Evolutionary conservation across 2,329 filamentous ascomycete genomes (phyloP).

Genomic region (Alternaria ethzedia): DNA sequence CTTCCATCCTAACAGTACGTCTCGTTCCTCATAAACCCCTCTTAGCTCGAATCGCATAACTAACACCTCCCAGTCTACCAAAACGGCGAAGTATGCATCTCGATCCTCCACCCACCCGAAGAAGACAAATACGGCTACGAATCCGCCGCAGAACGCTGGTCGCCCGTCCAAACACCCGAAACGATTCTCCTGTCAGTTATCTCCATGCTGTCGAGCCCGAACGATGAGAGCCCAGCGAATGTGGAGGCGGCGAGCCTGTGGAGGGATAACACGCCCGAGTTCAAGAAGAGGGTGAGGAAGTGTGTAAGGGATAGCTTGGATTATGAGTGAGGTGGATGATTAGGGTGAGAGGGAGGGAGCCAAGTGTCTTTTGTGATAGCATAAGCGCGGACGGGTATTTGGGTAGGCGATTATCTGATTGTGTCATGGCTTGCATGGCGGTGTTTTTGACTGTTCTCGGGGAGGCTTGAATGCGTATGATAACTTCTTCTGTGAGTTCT

Average conservation of each 20-base stretch:
- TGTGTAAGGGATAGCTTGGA: slow-evolving; percentile 68
- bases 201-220: slow-evolving; percentile 97
- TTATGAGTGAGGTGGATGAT: slow-evolving; percentile 29
- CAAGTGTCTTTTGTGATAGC: slow-evolving; percentile 4
- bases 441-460: neutral
- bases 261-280: slow-evolving; percentile 82
- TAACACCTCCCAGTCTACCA: slow-evolving; percentile 72
- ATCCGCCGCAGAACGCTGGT: slow-evolving; percentile 93
- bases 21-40: neutral
- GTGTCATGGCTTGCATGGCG: slow-evolving; percentile 1
- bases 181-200: slow-evolving; percentile 97
- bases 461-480: neutral
- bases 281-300: slow-evolving; percentile 83
- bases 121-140: slow-evolving; percentile 99
- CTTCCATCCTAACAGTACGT: slow-evolving; percentile 92
- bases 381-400: slow-evolving; percentile 9
- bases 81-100: slow-evolving; percentile 93
- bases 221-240: slow-evolving; percentile 95
- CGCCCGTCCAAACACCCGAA: slow-evolving; percentile 94
- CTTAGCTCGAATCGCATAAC: neutral
- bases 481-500: neutral
- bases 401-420: neutral
- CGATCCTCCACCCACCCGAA: slow-evolving; percentile 94
- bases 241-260: slow-evolving; percentile 97
- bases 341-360: neutral